A percentile compares a stretch with the other conserved stretches of the same genome.
Conservation (phyloP, 768 basidiomycete species). For the Lactarius tabidus region DNA sequence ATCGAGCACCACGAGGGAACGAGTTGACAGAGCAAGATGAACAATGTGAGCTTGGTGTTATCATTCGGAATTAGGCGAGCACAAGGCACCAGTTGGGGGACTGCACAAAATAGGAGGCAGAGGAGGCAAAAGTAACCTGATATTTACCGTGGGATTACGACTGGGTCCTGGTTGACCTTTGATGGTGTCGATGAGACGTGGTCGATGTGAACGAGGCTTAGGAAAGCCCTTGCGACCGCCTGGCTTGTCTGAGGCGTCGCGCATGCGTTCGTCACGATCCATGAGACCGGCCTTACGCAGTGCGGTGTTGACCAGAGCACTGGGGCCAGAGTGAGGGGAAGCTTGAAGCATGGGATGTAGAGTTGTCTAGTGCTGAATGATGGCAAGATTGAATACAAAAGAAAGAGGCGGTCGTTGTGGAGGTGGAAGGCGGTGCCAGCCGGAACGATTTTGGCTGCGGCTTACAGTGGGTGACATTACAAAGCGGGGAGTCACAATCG, state of each 20-base stretch:
- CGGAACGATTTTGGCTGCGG: not conserved
- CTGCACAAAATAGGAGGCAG: conserved; percentile 23
- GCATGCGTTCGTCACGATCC: conserved; percentile 73
- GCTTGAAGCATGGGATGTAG: conserved; percentile 50
- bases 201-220: conserved; percentile 58
- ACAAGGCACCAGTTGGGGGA: conserved; percentile 26
- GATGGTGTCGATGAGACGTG: conserved; percentile 54
- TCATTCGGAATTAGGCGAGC: conserved; percentile 29
- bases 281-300: conserved; percentile 71
- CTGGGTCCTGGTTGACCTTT: conserved; percentile 48
- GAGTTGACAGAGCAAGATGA: conserved; percentile 39
- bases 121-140: conserved; percentile 35
- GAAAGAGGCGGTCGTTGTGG: conserved; percentile 13
- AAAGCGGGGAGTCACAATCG: conserved; percentile 16
- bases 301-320: conserved; percentile 55
- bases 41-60: conserved; percentile 39
- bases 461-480: not conserved
- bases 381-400: conserved; percentile 11
- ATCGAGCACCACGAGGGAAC: conserved; percentile 31
- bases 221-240: conserved; percentile 68
- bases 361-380: conserved; percentile 4
- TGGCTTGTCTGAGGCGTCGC: conserved; percentile 62
- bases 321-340: conserved; percentile 54
- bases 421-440: conserved; percentile 14
- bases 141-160: conserved; percentile 67